These are phyloP conservation scores for Pseudoscleropodium purum DNA, from an alignment of 225 moss, liverwort and hornwort genomes.

Conservation along the genomic window DNA sequence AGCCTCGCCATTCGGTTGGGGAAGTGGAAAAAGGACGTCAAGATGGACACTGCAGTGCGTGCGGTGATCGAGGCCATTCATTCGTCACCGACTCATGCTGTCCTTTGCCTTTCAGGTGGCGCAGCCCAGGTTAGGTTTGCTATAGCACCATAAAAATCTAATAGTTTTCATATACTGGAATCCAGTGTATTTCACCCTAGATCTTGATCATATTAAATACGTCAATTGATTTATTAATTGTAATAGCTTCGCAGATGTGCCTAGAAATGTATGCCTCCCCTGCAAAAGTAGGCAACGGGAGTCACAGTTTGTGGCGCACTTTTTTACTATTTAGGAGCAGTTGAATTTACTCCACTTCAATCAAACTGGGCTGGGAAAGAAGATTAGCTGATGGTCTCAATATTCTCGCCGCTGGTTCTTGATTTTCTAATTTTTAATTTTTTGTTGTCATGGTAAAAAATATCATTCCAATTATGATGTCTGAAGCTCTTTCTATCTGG, in stretches of 20 bases:
- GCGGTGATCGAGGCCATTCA: slow-evolving; percentile 87
- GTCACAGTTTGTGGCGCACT: neutral
- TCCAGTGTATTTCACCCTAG: no score
- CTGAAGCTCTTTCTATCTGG: neutral
- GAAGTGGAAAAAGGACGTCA: neutral
- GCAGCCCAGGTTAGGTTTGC: slow-evolving; percentile 68
- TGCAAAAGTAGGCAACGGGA: neutral
- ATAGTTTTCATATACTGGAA: neutral
- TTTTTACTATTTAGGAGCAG: neutral
- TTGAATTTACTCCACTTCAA: neutral
- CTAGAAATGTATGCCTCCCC: neutral
- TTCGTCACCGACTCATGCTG: slow-evolving; percentile 74
- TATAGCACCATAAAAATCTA: neutral
- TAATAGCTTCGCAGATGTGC: neutral
- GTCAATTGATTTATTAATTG: neutral
- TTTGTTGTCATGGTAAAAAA: neutral
- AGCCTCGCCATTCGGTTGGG: neutral
- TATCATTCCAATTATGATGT: neutral
- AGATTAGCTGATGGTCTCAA: neutral
- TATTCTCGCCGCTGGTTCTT: neutral
- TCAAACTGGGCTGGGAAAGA: neutral
- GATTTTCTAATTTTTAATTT: neutral
- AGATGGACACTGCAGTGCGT: slow-evolving; percentile 65
- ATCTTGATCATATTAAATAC: neutral
- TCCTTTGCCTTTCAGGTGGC: slow-evolving; percentile 83